A percentile compares a stretch with the other conserved stretches of the same genome.
phyloP scores from a whole-genome alignment of 1,284 basidiomycete genomes.

The Albatrellus sp. region DNA sequence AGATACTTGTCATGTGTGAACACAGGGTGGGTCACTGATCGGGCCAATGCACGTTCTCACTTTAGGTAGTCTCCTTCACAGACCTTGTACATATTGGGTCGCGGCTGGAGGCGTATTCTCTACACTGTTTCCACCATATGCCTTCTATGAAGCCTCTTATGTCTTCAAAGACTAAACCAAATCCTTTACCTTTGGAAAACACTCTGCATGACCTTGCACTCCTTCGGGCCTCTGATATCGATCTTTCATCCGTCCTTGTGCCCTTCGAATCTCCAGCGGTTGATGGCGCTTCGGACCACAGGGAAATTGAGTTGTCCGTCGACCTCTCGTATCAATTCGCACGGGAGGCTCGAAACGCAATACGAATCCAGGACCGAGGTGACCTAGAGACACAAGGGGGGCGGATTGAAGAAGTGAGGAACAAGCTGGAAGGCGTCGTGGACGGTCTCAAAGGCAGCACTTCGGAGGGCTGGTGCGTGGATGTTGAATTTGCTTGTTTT shows the following conservation, averaged over 20 bases:
- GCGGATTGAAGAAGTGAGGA: slow-evolving; percentile 37
- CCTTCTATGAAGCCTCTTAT: background rate
- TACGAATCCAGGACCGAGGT: slow-evolving; percentile 40
- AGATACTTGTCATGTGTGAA: too few relatives aligned
- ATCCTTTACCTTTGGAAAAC: slow-evolving; percentile 41
- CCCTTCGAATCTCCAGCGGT: slow-evolving; percentile 6
- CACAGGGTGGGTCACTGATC: too few relatives aligned
- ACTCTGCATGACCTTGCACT: slow-evolving; percentile 64
- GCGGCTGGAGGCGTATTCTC: too few relatives aligned
- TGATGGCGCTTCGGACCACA: slow-evolving; percentile 8
- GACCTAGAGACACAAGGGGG: slow-evolving; percentile 37
- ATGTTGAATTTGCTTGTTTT: background rate
- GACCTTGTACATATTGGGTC: too few relatives aligned
- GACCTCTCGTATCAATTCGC: slow-evolving; percentile 36
- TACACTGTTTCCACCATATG: too few relatives aligned
- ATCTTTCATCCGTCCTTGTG: slow-evolving; percentile 31
- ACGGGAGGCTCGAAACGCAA: slow-evolving; percentile 36
- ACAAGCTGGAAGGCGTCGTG: slow-evolving; percentile 36
- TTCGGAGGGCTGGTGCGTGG: background rate
- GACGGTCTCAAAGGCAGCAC: slow-evolving; percentile 22
- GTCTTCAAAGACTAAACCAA: slow-evolving; percentile 26
- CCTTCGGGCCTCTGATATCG: slow-evolving; percentile 45
- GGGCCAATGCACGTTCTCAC: too few relatives aligned
- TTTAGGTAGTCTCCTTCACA: too few relatives aligned
- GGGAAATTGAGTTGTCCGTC: slow-evolving; percentile 26